Base-by-base conservation (phyloP, 1,284 basidiomycete genomes). In the Dichomitus squalens region DNA sequence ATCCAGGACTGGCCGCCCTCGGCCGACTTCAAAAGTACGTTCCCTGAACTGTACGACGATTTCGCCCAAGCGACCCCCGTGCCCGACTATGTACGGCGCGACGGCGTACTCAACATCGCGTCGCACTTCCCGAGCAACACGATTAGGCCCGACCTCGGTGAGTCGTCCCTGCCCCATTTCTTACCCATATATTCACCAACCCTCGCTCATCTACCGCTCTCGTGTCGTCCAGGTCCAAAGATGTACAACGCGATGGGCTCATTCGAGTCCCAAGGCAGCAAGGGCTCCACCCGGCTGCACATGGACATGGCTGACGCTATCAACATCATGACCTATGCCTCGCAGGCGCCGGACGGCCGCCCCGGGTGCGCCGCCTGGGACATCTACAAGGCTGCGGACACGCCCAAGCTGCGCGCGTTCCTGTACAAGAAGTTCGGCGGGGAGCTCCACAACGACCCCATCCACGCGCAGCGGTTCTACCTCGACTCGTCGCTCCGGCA, bases 291-390 rank as follows among this genome's bases (percentile, higher is more conserved):
- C 1, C 79, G 91, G 39, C 71, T 96, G 48, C 93, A 96, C 67
- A 93, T 95, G 91, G 93, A 96, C 71, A 90, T 95, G 78, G 91
- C 93, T 0, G 94, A 95, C 64, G 93, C 93, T 1, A 76, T 95
- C 59, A 96, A 96, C 69, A 83, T 96, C 58, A 91, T 96, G 88
- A 82, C 90, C 4, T 84, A 85, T 69, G 82, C 91, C 8, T 76
- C 83, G 6, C 66, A 72, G 0, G 77, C 79, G 3, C 72, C 78
- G 0, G 82, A 88, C 59, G 87, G 86, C 4, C 70, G 75, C 12
- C 79, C 81, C 2, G 93, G 93, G 2, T 87, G 84, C 61, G 94
- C 94, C 0, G 87, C 86, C 0, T 96, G 94, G 94, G 92, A 95
- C 67, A 80, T 96, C 43, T 96, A 86, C 75, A 81, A 84, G 18